Evolutionary conservation across 176 grass and related monocot genomes (phyloP), one percentile per base, ranked within the genome.

Genomic region (Rhynchospora pubera): DNA sequence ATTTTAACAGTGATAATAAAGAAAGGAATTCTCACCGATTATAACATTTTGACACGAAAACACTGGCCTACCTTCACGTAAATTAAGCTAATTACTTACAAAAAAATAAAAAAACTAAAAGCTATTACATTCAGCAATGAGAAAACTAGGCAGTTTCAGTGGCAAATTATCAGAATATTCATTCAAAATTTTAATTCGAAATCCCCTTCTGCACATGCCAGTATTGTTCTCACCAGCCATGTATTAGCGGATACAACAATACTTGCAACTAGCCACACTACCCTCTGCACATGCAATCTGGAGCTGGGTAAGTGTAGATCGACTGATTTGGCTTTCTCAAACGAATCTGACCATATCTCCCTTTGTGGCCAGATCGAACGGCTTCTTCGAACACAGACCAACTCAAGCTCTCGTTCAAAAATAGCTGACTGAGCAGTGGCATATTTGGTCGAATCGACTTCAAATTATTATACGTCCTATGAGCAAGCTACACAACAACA

Each of bases 401-500:
- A 26, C 80, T 83, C 78, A 97, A 85, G 88, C 88, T 97, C 81
- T 93, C 86, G 69, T 97, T 97, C 74, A 91, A 77, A 88, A 97
- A 94, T 47, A 90, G 81, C 51, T 84, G 91, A 18, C 95, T 92
- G 75, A 97, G 79, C 88, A 97, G 87, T 83, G 90, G 68, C 95
- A 97, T 97, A 59, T 92, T 97, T 79, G 92, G 95, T 71, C 89
- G 87, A 85, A 92, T 90, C 15, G 90, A 94, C 85, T 94, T 97
- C 85, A 97, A 77, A 60, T 93, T 93, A 68, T 85, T 72, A 59
- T 91, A 97, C n/a, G 90, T 92, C 28, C 92, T 90, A 71, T 92
- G 85, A 61, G 91, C 92, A 88, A 93, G 30, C 95, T 97, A 78
- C 1, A 62, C 7, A 82, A 43, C 32, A 18, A 53, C 53, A n/a